These are phyloP conservation scores for Brettanomyces nanus DNA, from an alignment of 805 yeast species.

Conservation along the genomic window DNA sequence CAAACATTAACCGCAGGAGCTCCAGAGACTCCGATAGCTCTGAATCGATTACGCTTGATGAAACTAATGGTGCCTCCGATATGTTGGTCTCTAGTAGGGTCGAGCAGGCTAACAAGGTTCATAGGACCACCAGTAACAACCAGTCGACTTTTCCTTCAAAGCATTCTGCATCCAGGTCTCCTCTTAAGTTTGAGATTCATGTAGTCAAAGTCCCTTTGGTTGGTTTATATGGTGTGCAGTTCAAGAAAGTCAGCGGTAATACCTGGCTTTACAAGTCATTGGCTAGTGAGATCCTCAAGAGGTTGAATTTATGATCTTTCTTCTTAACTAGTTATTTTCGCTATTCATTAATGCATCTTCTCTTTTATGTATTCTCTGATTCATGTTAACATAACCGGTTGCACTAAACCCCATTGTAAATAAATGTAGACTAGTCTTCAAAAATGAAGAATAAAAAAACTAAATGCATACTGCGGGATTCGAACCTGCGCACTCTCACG, in stretches of 20 bases:
- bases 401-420: too few species aligned
- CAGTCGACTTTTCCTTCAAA: background rate
- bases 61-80: slow-evolving; percentile 42
- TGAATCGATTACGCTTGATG: slow-evolving; percentile 55
- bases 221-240: slow-evolving; percentile 88
- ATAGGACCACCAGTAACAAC: slow-evolving; percentile 4
- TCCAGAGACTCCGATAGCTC: slow-evolving; percentile 39
- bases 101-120: slow-evolving; percentile 34
- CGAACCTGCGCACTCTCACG: slow-evolving; percentile 14
- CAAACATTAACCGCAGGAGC: slow-evolving; percentile 23
- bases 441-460: too few species aligned
- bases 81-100: slow-evolving; percentile 53
- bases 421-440: too few species aligned
- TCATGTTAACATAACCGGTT: too few species aligned
- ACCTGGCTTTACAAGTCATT: slow-evolving; percentile 91
- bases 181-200: slow-evolving; percentile 83
- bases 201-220: slow-evolving; percentile 88
- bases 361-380: too few species aligned
- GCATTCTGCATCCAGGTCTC: slow-evolving; percentile 32
- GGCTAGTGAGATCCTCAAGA: slow-evolving; percentile 75
- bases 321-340: background rate
- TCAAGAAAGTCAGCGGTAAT: slow-evolving; percentile 87
- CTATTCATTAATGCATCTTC: too few species aligned
- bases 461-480: slow-evolving; percentile 11
- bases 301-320: slow-evolving; percentile 46